phyloP scores from a whole-genome alignment of 345 rosid genomes.

The Passiflora organensis region DNA sequence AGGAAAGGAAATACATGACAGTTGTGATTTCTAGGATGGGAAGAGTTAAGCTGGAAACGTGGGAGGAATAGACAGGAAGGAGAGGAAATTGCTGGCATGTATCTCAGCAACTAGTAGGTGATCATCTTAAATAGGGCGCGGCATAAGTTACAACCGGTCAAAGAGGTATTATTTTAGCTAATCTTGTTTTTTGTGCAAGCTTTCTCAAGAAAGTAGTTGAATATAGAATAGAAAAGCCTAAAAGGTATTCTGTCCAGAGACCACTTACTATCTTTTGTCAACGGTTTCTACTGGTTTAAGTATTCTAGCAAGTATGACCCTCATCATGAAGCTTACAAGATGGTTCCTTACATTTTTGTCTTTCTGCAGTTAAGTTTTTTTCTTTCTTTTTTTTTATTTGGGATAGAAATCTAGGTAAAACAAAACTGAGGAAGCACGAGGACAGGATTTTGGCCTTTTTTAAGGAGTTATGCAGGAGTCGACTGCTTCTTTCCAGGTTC shows the following conservation, averaged over 20 bases:
- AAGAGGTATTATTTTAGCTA: slow-evolving; percentile 4
- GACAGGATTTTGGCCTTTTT: slow-evolving; percentile 45
- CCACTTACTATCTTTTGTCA: slow-evolving; percentile 31
- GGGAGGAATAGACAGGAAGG: slow-evolving; percentile 41
- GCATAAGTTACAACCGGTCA: slow-evolving; percentile 18
- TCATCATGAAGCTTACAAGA: slow-evolving; percentile 24
- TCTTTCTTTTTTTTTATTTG: background rate
- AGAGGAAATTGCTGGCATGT: slow-evolving; percentile 46
- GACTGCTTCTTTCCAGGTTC: slow-evolving; percentile 22
- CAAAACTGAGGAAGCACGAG: slow-evolving; percentile 40
- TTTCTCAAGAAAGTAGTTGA: slow-evolving; percentile 29
- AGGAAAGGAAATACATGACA: slow-evolving; percentile 10
- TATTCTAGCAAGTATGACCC: slow-evolving; percentile 9
- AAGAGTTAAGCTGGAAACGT: slow-evolving; percentile 29
- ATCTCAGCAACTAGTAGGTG: slow-evolving; percentile 32
- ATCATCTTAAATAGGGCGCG: slow-evolving; percentile 48
- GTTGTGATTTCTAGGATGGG: slow-evolving; percentile 15
- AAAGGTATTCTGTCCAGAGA: slow-evolving; percentile 23
- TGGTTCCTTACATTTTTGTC: slow-evolving; percentile 25
- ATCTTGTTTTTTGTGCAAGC: slow-evolving; percentile 16
- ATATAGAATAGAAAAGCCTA: slow-evolving; percentile 21
- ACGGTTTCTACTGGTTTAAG: slow-evolving; percentile 17
- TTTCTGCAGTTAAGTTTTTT: background rate
- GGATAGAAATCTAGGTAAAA: slow-evolving; percentile 10
- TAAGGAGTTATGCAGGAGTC: slow-evolving; percentile 37